These are phyloP conservation scores for Trichocomaceae sp. DNA, from an alignment of 2,329 filamentous ascomycete species.

Conservation along the genomic window DNA sequence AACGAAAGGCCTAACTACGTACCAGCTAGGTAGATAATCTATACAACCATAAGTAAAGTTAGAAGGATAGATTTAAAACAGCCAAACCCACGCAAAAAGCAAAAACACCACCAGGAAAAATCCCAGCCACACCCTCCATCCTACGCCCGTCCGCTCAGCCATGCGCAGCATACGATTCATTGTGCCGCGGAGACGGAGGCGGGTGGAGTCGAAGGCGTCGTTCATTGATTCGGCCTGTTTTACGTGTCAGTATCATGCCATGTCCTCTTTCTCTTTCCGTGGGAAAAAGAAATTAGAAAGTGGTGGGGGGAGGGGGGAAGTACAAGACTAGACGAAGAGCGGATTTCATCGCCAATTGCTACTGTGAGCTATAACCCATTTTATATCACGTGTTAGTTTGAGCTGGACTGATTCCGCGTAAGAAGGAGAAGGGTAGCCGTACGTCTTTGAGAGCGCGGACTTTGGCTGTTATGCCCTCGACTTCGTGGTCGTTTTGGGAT, in stretches of 20 bases:
- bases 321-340: constrained; percentile 12
- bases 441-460: constrained; percentile 86
- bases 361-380: constrained; percentile 12
- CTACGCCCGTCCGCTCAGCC: constrained; percentile 88
- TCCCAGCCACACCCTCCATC: constrained; percentile 86
- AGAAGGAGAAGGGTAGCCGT: constrained; percentile 32
- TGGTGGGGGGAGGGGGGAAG: background rate
- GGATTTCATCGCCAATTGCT: constrained; percentile 13
- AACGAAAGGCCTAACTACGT: background rate
- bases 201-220: constrained; percentile 80
- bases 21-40: background rate
- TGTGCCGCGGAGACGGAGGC: constrained; percentile 73
- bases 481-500: constrained; percentile 86
- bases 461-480: constrained; percentile 85
- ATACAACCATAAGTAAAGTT: constrained; percentile 17
- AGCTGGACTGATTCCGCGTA: background rate
- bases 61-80: constrained; percentile 50
- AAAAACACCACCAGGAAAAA: constrained; percentile 81
- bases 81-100: constrained; percentile 88
- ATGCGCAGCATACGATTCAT: constrained; percentile 97
- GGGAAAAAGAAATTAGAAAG: background rate
- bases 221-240: constrained; percentile 72
- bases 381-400: no score
- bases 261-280: background rate
- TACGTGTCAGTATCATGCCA: background rate